Evolutionary conservation across 2,329 filamentous ascomycete species (phyloP).

Genomic region (Colletotrichum sp.): DNA sequence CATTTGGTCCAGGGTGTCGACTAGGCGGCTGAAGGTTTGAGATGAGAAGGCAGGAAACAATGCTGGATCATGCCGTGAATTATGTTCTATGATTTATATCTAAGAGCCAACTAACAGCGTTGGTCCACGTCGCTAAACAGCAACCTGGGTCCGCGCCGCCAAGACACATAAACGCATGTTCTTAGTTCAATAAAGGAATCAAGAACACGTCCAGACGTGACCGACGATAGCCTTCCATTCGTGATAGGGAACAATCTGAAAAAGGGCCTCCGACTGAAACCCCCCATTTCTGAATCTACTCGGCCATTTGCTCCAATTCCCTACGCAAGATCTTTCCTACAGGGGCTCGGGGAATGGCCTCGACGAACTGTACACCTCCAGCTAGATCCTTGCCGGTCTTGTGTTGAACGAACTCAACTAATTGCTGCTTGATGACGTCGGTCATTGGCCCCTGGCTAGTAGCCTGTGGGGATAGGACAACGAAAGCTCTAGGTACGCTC

Average conservation of each 20-base stretch:
- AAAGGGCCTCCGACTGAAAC: neutral
- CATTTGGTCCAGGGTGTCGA: neutral
- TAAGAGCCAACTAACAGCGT: neutral
- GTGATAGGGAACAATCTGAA: too few species aligned
- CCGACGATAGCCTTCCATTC: accelerated
- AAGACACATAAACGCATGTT: neutral
- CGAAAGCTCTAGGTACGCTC: neutral
- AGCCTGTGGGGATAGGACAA: neutral
- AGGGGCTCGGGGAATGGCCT: neutral
- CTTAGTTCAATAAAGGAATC: neutral
- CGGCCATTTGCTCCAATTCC: neutral
- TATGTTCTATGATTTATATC: neutral
- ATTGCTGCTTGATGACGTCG: neutral
- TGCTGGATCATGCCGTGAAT: neutral
- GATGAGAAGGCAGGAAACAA: neutral
- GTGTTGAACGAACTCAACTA: neutral
- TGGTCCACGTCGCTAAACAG: neutral
- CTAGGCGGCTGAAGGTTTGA: neutral
- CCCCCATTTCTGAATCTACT: neutral
- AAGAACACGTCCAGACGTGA: too few species aligned
- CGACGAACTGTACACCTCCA: neutral
- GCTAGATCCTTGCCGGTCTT: neutral
- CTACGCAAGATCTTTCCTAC: neutral
- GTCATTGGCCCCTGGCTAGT: neutral
- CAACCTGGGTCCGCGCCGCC: neutral